Base-by-base conservation (phyloP, 768 basidiomycete genomes). In the Nevesoporus exiguus region DNA sequence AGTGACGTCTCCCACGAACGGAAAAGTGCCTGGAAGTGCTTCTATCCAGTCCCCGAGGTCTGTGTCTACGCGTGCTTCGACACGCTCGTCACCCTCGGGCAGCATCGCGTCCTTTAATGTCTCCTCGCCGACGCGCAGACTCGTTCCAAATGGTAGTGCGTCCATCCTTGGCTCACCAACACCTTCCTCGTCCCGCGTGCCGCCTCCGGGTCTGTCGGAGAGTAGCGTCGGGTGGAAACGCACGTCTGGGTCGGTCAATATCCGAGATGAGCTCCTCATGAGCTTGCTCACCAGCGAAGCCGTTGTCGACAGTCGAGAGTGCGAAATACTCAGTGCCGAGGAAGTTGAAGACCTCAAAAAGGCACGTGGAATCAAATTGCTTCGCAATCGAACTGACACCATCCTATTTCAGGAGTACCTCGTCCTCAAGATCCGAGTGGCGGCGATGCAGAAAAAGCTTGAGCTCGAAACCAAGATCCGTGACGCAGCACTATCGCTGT, bases 281-380 rank as follows among this genome's bases (percentile, higher is more conserved):
- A 90, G 89, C 67, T 79, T 99, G 37, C 75, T 98, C 59, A 90
- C 94, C 39, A 93, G 93, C 51, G 93, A 98, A 71, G 96, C 96
- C 5, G 83, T 91, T 39, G 85, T 98, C n/a, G 93, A 98, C 63
- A 90, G 90, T 63, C 84, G 88, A 29, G 83, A 83, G 42, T 90
- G 82, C 65, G 83, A 86, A 49, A 85, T 97, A 21, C 76, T 95
- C 41, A 81, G 79, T 50, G 80, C 85, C 56, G 86, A 89, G 44
- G 82, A 86, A 61, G 81, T 87, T 15, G 85, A 88, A 53, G 80
- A 81, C 30, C 74, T 85, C 59, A 89, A 86, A 71, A 83, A 84
- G 76, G 86, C 85, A 56, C 34, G 76, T 21, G 17, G 19, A 15
- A 30, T 30, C 40, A 7, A 14, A 57, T 76, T 69, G 9, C 76